Evolutionary conservation across 768 basidiomycete species (phyloP).

Genomic region (Amanita molliuscula): DNA sequence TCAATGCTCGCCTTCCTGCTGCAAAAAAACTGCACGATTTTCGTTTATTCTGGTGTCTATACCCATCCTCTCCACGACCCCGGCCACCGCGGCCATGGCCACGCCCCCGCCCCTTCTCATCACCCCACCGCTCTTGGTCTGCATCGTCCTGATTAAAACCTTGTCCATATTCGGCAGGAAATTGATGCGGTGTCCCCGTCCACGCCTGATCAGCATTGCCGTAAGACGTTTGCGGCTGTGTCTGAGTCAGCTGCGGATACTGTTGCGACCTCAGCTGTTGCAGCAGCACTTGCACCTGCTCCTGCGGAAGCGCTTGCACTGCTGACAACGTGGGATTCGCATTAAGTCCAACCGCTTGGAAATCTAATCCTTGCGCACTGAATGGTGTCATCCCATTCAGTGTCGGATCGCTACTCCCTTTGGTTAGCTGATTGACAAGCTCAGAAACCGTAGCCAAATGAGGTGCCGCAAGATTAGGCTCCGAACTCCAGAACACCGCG

Average conservation of each 20-base stretch:
- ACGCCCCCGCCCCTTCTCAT: constrained; percentile 33
- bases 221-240: constrained; percentile 29
- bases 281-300: constrained; percentile 57
- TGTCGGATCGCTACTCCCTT: constrained; percentile 26
- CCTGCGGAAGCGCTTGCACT: constrained; percentile 38
- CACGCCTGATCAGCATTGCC: constrained; percentile 29
- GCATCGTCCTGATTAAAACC: constrained; percentile 32
- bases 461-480: constrained; percentile 18
- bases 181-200: constrained; percentile 25
- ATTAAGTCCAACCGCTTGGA: constrained; percentile 33
- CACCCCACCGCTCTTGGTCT: constrained; percentile 33
- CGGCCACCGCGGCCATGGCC: constrained; percentile 50
- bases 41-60: constrained; percentile 69
- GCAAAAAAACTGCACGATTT: constrained; percentile 86
- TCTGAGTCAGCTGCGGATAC: constrained; percentile 21
- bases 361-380: constrained; percentile 20
- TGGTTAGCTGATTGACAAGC: constrained; percentile 54
- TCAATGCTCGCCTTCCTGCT: constrained; percentile 84
- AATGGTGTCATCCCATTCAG: constrained; percentile 23
- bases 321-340: constrained; percentile 32
- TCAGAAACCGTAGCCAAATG: constrained; percentile 50
- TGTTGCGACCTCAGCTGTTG: constrained; percentile 22
- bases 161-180: constrained; percentile 41
- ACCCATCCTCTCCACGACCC: constrained; percentile 42
- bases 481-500: constrained; percentile 51